Base-by-base conservation (phyloP, 73 alveolate genomes). In the Paramecium primaurelia region DNA sequence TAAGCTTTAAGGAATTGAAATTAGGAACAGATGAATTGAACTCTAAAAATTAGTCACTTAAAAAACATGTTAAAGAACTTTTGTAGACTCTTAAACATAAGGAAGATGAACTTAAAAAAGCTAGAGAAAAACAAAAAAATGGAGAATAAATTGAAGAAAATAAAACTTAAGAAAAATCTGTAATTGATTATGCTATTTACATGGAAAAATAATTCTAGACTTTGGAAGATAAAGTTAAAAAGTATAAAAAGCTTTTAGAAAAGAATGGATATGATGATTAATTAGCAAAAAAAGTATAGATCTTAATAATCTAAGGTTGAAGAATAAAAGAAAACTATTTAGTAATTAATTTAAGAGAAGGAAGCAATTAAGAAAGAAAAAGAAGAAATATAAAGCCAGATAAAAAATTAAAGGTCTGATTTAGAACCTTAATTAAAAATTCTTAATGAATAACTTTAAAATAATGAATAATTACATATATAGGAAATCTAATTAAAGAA, bases 221-320 rank as follows among this genome's bases (percentile, higher is more conserved):
- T 80, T 36, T 80, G 22, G 91, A 80, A 47, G 91, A 80, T 22
- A 80, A 80, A 47, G 91, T 80, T 14, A 80, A 80, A 36, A 80
- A 49, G 32, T 80, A 80, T 47, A 80, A 80, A 80, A 80, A 47
- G 30, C 47, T 80, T 0, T 47, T 80, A 26, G 91, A 80, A 26
- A 80, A 80, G 47, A 80, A 80, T 44, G 91, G 91, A 45, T 44
- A 38, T 20, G 91, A 80, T 47, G 91, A 80, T 16, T 80, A 80
- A 42, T 80, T 45, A 38, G 34, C 73, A 20, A 80, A 80, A 80
- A 80, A 80, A 36, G 75, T 80, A 80, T 32, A 64, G 47, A 64
- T 64, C 26, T 64, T 25, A 64, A 64, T 64, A 54, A 54, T 54
- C 69, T 64, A 64, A 64, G 84, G 84, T 64, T 64, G 91, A 80